Conservation (phyloP, 208 protist species). For the Wallacemonas rigidus region DNA sequence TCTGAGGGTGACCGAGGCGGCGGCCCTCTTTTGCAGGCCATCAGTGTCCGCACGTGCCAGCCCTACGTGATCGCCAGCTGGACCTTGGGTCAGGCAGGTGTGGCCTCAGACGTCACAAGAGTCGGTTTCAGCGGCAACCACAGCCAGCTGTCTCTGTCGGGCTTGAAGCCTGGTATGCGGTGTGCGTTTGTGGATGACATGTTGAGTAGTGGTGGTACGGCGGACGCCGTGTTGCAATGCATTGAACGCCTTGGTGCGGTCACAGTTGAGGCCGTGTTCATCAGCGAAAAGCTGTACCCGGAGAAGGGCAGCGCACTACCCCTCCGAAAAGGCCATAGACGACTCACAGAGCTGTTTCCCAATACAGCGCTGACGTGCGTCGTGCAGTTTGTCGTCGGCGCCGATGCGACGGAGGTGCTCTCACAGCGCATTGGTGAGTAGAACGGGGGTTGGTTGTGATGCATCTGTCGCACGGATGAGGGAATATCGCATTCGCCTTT, state of each 20-base stretch:
- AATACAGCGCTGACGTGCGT: conserved; percentile 25
- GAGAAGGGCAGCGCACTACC: conserved; percentile 21
- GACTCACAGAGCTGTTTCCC: conserved; percentile 26
- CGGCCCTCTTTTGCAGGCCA: conserved; percentile 35
- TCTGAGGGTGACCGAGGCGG: conserved; percentile 45
- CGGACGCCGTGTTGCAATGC: conserved; percentile 35
- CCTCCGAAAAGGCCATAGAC: conserved; percentile 28
- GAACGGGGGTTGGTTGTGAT: too few relatives aligned
- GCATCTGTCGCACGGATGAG: neutral
- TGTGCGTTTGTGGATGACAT: conserved; percentile 51
- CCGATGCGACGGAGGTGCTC: conserved; percentile 14
- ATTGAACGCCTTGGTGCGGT: conserved; percentile 27
- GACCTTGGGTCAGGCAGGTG: conserved; percentile 10
- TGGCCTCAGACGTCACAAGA: conserved; percentile 20
- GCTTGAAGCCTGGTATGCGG: conserved; percentile 23
- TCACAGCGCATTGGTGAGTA: conserved; percentile 16
- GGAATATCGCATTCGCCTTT: neutral
- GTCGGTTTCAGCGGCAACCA: conserved; percentile 35
- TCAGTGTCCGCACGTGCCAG: conserved; percentile 26
- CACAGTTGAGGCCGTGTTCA: conserved; percentile 29
- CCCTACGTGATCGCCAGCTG: conserved; percentile 45
- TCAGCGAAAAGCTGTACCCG: conserved; percentile 38
- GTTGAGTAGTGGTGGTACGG: conserved; percentile 43
- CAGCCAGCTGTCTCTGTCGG: conserved; percentile 33
- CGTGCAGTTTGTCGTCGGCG: conserved; percentile 36